A percentile compares a stretch with the other conserved stretches of the same genome.
Evolutionary conservation across 768 basidiomycete species (phyloP).

Genomic region (Kwoniella sp.): DNA sequence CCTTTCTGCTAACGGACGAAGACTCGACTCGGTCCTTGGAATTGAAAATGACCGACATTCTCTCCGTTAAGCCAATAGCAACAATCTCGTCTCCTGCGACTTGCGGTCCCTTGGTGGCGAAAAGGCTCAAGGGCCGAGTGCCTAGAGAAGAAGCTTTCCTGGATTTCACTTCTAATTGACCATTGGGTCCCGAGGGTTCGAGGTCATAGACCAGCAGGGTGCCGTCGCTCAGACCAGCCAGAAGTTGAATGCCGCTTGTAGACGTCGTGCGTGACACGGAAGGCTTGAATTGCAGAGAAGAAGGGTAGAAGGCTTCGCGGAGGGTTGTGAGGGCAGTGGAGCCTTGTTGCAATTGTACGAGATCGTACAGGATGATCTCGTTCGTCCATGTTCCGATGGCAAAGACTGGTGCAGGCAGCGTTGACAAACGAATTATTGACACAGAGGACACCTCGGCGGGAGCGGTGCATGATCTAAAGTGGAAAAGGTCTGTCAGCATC

Average conservation of each 20-base stretch:
- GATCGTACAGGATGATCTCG: constrained; percentile 39
- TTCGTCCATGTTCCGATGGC: constrained; percentile 44
- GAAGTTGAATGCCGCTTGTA: constrained; percentile 30
- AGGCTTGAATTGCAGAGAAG: constrained; percentile 28
- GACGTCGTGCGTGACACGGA: constrained; percentile 8
- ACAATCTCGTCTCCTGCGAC: constrained; percentile 34
- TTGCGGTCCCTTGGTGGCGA: constrained; percentile 9
- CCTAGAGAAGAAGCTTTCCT: constrained; percentile 45
- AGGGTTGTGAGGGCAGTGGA: constrained; percentile 13
- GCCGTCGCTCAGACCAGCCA: constrained; percentile 52
- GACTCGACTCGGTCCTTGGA: constrained; percentile 44
- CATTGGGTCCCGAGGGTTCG: constrained; percentile 18
- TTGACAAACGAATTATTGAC: constrained; percentile 1
- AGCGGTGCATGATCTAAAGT: constrained; percentile 5
- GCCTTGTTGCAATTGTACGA: constrained; percentile 25
- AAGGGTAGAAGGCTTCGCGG: constrained; percentile 23
- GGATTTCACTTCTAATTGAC: constrained; percentile 19
- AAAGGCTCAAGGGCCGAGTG: constrained; percentile 38
- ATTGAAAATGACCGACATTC: constrained; percentile 50
- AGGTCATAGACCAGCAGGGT: constrained; percentile 42
- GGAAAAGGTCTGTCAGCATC: neutral
- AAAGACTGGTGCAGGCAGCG: constrained; percentile 26
- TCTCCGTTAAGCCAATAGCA: constrained; percentile 43
- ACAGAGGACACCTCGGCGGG: constrained; percentile 28
- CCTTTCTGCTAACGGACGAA: constrained; percentile 47